phyloP scores from a whole-genome alignment of 352 stramenopile species.

The Phytophthora hibernalis region DNA sequence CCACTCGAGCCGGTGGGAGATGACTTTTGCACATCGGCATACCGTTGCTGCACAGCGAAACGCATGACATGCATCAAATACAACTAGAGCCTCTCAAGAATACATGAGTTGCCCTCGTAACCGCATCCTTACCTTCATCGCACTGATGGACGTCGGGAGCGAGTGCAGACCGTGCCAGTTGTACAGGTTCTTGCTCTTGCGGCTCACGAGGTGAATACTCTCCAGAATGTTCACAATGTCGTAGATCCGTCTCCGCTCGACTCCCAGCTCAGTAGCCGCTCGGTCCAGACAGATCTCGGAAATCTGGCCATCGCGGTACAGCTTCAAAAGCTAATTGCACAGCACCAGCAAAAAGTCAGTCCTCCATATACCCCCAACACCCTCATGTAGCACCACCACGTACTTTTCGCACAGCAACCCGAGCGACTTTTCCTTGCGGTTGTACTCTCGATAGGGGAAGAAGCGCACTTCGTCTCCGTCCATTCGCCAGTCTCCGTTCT shows the following conservation, averaged over 20 bases:
- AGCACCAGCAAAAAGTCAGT: constrained; percentile 9
- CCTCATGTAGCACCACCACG: constrained; percentile 25
- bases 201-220: constrained; percentile 93
- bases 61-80: not conserved
- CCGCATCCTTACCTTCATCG: constrained; percentile 67
- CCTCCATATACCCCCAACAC: not conserved
- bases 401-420: constrained; percentile 89
- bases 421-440: constrained; percentile 89
- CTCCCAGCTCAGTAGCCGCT: constrained; percentile 73
- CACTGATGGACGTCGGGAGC: constrained; percentile 67
- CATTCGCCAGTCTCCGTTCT: constrained; percentile 40
- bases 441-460: constrained; percentile 87
- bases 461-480: constrained; percentile 51
- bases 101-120: not conserved
- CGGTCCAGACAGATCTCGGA: constrained; percentile 80
- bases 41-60: constrained; percentile 38
- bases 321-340: constrained; percentile 69
- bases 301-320: constrained; percentile 73
- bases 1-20: constrained; percentile 24
- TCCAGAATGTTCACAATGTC: constrained; percentile 99
- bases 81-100: not conserved
- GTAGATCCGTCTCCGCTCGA: constrained; percentile 96
- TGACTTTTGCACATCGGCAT: constrained; percentile 50
- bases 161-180: constrained; percentile 85
- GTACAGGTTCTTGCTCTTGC: constrained; percentile 98